phyloP scores from a whole-genome alignment of 73 alveolate genomes.

The Paramecium tetraurelia region DNA sequence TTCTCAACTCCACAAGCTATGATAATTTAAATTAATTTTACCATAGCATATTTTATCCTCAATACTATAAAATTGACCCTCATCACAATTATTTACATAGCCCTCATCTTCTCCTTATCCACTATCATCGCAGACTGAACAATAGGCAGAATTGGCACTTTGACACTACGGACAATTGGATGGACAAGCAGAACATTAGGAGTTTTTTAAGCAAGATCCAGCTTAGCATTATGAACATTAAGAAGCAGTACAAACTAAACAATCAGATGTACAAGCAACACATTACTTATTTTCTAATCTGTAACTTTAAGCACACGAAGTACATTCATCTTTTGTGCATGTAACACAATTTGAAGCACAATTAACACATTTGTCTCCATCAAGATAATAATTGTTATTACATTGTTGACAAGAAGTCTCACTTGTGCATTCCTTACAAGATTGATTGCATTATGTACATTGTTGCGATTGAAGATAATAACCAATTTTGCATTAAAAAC shows the following conservation, averaged over 20 bases:
- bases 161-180: not conserved
- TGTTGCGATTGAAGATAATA: not conserved
- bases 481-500: not conserved
- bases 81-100: not conserved
- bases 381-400: not conserved
- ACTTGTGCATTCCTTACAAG: not conserved
- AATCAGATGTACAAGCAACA: not conserved
- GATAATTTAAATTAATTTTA: not conserved
- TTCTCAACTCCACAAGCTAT: not conserved
- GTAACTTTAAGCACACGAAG: not conserved
- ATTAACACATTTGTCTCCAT: not conserved
- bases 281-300: not conserved
- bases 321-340: not conserved
- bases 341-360: not conserved
- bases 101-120: not conserved
- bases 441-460: not conserved
- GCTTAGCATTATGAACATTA: not conserved
- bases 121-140: not conserved
- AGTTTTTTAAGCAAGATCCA: not conserved
- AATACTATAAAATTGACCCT: not conserved
- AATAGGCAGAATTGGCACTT: not conserved
- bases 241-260: not conserved
- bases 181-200: not conserved
- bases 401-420: not conserved
- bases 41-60: not conserved